Evolutionary conservation across 176 grass and related monocot species (phyloP).

Genomic region (Aegilops umbellulata): DNA sequence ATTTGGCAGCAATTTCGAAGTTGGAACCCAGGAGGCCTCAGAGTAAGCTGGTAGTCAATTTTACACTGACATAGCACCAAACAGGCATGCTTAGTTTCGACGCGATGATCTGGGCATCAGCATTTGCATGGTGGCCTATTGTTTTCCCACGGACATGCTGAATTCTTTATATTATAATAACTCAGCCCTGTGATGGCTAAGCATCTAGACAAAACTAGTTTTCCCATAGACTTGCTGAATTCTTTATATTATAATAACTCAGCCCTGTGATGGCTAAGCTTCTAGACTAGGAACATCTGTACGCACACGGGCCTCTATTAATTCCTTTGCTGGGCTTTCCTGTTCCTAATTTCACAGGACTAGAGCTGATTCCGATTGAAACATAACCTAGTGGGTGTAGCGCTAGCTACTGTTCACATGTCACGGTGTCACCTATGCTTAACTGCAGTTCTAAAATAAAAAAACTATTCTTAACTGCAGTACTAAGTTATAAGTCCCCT

Average conservation of each 20-base stretch:
- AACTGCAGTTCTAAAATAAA: background rate
- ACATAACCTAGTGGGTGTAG: background rate
- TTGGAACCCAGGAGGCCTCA: background rate
- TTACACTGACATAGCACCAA: constrained; percentile 38
- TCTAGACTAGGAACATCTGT: background rate
- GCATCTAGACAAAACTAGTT: constrained; percentile 3
- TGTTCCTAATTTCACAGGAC: background rate
- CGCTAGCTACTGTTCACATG: background rate
- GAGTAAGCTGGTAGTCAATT: constrained; percentile 23
- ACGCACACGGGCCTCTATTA: background rate
- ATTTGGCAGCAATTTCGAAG: background rate
- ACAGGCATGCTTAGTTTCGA: constrained; percentile 31
- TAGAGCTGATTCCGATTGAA: background rate
- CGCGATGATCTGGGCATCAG: constrained; percentile 4
- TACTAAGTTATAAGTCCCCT: background rate
- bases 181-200: constrained; percentile 1
- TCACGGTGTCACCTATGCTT: background rate
- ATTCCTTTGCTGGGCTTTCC: background rate
- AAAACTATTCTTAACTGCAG: background rate
- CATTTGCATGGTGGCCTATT: constrained; percentile 5
- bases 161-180: background rate
- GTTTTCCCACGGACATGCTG: constrained; percentile 2
- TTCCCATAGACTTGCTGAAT: constrained; percentile 1
- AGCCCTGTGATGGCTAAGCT: background rate
- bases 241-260: background rate